A percentile compares a stretch with the other conserved stretches of the same genome.
phyloP scores from a whole-genome alignment of 495 filamentous ascomycete genomes.

The Penicillium flavigenum region DNA sequence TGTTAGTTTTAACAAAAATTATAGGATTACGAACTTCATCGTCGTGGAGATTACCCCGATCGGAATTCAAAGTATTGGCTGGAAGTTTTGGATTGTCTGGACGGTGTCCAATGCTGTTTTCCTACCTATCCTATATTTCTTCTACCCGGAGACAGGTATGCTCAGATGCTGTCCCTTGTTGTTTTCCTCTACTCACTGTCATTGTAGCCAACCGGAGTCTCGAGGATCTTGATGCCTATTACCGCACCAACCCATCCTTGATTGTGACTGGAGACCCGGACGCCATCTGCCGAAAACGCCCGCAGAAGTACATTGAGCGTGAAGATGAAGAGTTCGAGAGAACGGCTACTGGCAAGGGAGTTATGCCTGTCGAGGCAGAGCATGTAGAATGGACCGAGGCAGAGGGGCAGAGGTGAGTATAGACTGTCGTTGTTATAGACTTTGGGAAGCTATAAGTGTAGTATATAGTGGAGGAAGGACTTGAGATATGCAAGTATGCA shows the following conservation, averaged over 20 bases:
- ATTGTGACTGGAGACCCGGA: conserved; percentile 18
- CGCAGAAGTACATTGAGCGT: conserved; percentile 2
- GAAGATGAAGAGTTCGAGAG: conserved; percentile 2
- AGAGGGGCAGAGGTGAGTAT: not conserved
- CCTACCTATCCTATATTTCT: conserved; percentile 59
- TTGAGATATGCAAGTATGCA: no score
- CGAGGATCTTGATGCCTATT: conserved; percentile 47
- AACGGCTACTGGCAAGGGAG: not conserved
- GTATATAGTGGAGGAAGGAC: not conserved
- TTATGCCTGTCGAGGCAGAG: not conserved
- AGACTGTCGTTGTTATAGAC: not conserved
- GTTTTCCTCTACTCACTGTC: conserved; percentile 17
- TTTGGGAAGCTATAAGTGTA: not conserved
- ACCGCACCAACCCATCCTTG: conserved; percentile 42
- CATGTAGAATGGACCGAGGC: conserved; percentile 1
- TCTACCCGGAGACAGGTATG: conserved; percentile 59
- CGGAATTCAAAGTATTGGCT: conserved; percentile 55
- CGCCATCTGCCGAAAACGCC: conserved; percentile 1
- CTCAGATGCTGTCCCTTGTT: not conserved
- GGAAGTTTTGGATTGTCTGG: conserved; percentile 64
- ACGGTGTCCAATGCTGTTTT: conserved; percentile 58
- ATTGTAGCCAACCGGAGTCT: conserved; percentile 42
- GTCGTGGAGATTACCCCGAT: conserved; percentile 61
- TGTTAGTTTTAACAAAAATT: not conserved
- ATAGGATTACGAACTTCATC: conserved; percentile 55